Evolutionary conservation across 2,329 filamentous ascomycete genomes (phyloP), one percentile per base, ranked within the genome.

Genomic region (Elsinoe fawcettii): DNA sequence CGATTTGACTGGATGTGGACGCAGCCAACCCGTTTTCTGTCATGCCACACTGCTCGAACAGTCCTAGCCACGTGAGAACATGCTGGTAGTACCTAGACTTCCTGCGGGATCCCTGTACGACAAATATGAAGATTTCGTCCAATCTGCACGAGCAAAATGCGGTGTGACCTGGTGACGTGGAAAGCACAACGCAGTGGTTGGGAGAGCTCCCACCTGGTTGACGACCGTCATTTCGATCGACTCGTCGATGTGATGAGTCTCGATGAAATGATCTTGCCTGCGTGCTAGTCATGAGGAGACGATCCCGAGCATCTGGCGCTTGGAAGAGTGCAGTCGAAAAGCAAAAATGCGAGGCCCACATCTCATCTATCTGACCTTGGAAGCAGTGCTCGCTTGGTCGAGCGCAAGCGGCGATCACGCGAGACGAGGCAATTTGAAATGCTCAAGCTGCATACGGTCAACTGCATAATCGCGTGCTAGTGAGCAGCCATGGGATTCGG

Each of bases 61-160:
- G 27, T 27, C 39, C 49, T 34, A 39, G 30, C 49, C 49, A 53
- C 49, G 49, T 53, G 49, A 53, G 49, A 18, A 30, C 25, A 34
- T 34, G 20, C 49, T 39, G 30, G 30, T 39, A 8, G 30, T 53
- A 53, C 49, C 18, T 39, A 14, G 32, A 12, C 49, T 37, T 53
- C 49, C 49, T 53, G 49, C 49, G 30, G 49, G 18, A 53, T 53
- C 49, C 49, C 49, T 53, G 49, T 53, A 37, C 30, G 30, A 53
- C 49, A 53, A 39, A 39, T 53, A 39, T 53, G 49, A 53, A 23
- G 11, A 25, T 53, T 53, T 39, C 49, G 49, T 53, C 49, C 30
- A 53, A 25, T 53, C 16, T 39, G 32, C 34, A 32, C 30, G 34
- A 22, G 30, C 25, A 39, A 53, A 39, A 53, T 53, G 32, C 49